Evolutionary conservation across 164 flowering plant genomes (phyloP).

Genomic region (Vitis vinifera): DNA sequence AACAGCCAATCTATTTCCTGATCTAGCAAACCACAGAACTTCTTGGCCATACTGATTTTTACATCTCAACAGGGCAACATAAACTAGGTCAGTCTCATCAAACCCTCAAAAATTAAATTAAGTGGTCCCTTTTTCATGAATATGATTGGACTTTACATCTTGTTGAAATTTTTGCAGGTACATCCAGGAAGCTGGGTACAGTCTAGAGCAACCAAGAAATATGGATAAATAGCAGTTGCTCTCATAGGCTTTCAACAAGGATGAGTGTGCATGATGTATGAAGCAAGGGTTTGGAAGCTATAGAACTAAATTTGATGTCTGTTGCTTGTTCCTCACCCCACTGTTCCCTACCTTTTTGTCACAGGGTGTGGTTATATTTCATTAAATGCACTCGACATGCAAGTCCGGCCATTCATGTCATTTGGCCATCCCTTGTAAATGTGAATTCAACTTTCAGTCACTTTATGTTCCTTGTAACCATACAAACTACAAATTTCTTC

Average conservation of each 20-base stretch:
- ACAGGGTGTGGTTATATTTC: too few relatives aligned
- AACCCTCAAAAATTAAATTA: background rate
- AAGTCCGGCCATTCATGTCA: too few relatives aligned
- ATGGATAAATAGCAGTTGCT: background rate
- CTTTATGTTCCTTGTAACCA: too few relatives aligned
- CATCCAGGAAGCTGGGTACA: background rate
- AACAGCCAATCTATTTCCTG: background rate
- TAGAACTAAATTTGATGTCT: background rate
- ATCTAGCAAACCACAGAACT: slow-evolving; percentile 3
- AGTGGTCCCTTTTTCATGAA: background rate
- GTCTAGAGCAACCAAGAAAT: background rate
- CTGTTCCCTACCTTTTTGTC: background rate
- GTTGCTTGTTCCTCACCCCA: background rate
- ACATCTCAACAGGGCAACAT: background rate
- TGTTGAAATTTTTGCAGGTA: slow-evolving; percentile 3
- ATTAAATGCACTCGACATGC: too few relatives aligned
- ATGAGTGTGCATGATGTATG: background rate
- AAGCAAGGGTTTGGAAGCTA: background rate
- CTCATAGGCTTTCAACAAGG: background rate
- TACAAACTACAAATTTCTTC: too few relatives aligned
- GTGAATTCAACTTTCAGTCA: background rate
- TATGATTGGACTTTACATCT: background rate
- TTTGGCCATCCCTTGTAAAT: too few relatives aligned
- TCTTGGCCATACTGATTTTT: slow-evolving; percentile 1
- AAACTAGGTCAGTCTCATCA: slow-evolving; percentile 14